Evolutionary conservation across 768 basidiomycete species (phyloP), one percentile per base, ranked within the genome.

Genomic region (Kwoniella pini): DNA sequence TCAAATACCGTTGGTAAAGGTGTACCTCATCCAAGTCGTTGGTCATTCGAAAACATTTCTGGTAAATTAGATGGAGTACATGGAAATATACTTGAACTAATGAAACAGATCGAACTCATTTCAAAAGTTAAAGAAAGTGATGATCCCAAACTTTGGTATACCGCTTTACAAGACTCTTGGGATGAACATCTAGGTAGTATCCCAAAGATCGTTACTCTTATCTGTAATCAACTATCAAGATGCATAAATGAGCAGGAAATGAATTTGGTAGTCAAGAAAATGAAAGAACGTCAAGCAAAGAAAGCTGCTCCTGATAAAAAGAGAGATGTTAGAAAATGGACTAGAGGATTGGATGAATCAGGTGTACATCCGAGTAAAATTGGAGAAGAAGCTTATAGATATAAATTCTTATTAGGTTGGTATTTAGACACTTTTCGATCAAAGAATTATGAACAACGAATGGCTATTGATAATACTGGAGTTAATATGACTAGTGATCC

Each of bases 81-180:
- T 15, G 30, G 31, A 3, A 30, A 48, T 22, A 27, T 58, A 0
- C 19, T 58, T 42, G 27, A 45, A 11, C 4, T 45, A 19, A 58
- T 64, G 62, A 24, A 49, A 12, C 24, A 27, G 13, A 56, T 57
- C 27, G 62, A 64, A 21, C 10, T 24, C n/a, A 24, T 59, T 11
- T 57, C 33, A n/a, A 24, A 22, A 31, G 57, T 44, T 19, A 58
- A 57, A 36, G 6, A 58, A 57, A 43, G 3, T 21, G n/a, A 42
- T 33, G 38, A 49, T 64, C 51, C 13, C n/a, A 19, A 54, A 30
- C 36, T 58, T 13, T 61, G 57, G 51, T 17, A 44, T 17, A n/a
- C 31, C 0, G 62, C 62, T 12, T 28, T 64, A 38, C 49, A 46
- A 27, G 62, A 64, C 36, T 22, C 42, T 3, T 64, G 62, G 62